Evolutionary conservation across 73 alveolate species (phyloP).

Genomic region (Uronychia setigera): DNA sequence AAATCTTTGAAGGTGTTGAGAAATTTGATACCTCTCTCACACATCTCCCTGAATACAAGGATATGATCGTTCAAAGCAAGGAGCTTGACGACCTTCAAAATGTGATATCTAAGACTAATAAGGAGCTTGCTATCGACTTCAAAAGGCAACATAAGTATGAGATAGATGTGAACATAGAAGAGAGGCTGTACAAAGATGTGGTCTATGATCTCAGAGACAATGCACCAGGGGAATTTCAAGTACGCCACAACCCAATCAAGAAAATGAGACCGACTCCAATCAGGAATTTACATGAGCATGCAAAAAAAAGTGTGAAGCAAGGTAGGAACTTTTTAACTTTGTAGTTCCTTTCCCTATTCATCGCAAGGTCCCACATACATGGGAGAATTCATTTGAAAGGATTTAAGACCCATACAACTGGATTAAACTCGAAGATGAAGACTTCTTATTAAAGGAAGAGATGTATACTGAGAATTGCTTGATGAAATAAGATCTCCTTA

Average conservation of each 20-base stretch:
- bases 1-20: conserved; percentile 48
- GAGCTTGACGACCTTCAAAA: conserved; percentile 16
- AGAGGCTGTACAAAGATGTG: conserved; percentile 54
- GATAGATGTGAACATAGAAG: conserved; percentile 39
- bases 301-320: neutral
- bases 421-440: conserved; percentile 15
- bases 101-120: conserved; percentile 38
- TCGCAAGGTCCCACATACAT: neutral
- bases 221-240: neutral
- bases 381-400: conserved; percentile 4
- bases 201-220: conserved; percentile 43
- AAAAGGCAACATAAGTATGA: conserved; percentile 55
- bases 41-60: conserved; percentile 28
- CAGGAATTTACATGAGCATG: conserved; percentile 20
- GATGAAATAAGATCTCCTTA: conserved; percentile 18
- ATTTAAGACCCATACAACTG: conserved; percentile 47
- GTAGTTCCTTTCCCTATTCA: neutral
- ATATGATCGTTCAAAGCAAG: conserved; percentile 8
- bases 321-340: conserved; percentile 13
- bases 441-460: conserved; percentile 17
- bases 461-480: conserved; percentile 8
- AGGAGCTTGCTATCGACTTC: conserved; percentile 31
- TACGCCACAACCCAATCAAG: neutral
- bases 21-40: conserved; percentile 41
- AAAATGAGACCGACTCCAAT: conserved; percentile 8